Evolutionary conservation across 163 green algal species (phyloP), one percentile per base, ranked within the genome.

Genomic region (Scenedesmus sp.): DNA sequence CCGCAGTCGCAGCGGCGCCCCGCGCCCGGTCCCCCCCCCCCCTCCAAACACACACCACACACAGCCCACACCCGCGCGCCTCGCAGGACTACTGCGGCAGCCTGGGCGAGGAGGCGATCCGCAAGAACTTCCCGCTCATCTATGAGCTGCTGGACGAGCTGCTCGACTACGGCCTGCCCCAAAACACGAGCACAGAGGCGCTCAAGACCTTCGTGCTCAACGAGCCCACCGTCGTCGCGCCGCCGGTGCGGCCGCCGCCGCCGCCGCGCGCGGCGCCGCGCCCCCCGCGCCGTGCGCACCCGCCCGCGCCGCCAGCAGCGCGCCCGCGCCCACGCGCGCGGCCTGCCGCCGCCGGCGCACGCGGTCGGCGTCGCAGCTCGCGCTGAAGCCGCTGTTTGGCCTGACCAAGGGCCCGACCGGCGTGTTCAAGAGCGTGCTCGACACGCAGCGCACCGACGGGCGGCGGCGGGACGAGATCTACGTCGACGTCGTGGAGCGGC

Each of bases 121-220:
- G 96, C 31, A 95, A 96, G 69, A 99, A 99, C 87, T 97, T 98
- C 75, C 82, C 97, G 33, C 88, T 99, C 0, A 85, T 98, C 24
- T 99, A 99, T 78, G 96, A 99, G 87, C 89, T 99, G 29, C 85
- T 99, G 57, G 96, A 99, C 66, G 96, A 99, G 83, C 60, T 74
- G 26, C 44, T 97, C 5, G 94, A 98, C 84, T 97, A 96, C 56
- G 94, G 95, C 26, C 90, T 97, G 56, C 92, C 95, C 0, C 92
- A 96, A 60, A 93, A 85, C 80, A 97, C 93, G 1, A 90, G 84
- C 70, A 98, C 95, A 10, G 96, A 98, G 72, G 89, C 90, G 10
- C 87, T 99, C 5, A 97, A 97, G 82, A 86, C 93, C 48, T 98
- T 97, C 64, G 88, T 99, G n/a, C 86, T 95, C 13, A 98, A 97